Evolutionary conservation across 306 rosid species (phyloP).

Genomic region (Cucumis melo): DNA sequence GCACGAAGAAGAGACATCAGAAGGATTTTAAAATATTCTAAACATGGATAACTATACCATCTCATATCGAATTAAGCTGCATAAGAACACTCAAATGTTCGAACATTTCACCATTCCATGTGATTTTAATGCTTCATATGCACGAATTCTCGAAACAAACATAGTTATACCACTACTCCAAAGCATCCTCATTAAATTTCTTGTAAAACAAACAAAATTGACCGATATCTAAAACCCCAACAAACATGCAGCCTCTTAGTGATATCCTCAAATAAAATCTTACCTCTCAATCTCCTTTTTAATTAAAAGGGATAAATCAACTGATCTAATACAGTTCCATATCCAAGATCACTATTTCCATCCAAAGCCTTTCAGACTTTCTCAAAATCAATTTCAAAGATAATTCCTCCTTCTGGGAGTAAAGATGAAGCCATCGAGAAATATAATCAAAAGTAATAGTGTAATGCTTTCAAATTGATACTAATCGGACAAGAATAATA

Average conservation of each 20-base stretch:
- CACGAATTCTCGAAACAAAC: not conserved
- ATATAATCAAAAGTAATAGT: not conserved
- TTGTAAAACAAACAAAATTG: not conserved
- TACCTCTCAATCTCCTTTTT: too few relatives aligned
- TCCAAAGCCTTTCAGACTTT: not conserved
- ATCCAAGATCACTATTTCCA: not conserved
- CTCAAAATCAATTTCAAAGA: not conserved
- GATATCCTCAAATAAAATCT: not conserved
- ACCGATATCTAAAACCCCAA: not conserved
- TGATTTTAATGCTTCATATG: not conserved
- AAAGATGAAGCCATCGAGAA: not conserved
- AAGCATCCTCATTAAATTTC: not conserved
- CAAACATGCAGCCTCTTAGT: not conserved
- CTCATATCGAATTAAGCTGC: not conserved
- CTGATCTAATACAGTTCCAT: not conserved
- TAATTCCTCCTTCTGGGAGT: not conserved
- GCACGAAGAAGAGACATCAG: slow-evolving; percentile 11
- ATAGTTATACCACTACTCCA: not conserved
- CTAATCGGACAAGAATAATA: not conserved
- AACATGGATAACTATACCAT: not conserved
- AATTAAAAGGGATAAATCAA: too few relatives aligned
- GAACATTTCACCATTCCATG: not conserved
- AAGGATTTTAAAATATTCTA: not conserved
- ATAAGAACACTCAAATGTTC: not conserved
- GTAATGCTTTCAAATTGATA: not conserved